phyloP scores from a whole-genome alignment of 2,329 filamentous ascomycete genomes.

The Blastomyces parvus region DNA sequence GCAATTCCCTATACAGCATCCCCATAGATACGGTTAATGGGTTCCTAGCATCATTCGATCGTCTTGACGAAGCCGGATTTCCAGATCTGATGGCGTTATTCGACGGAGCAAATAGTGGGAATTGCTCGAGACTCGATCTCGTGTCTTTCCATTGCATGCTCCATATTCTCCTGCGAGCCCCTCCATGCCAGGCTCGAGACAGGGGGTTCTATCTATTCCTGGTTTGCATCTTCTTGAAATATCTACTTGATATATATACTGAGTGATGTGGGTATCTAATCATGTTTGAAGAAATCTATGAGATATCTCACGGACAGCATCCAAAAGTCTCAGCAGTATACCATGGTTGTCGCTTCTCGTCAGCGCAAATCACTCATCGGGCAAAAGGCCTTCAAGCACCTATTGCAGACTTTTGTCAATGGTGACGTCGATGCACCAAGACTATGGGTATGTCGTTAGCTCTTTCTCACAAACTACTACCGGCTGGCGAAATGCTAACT shows the following conservation, averaged over 20 bases:
- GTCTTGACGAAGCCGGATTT: constrained; percentile 6
- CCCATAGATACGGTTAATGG: constrained; percentile 8
- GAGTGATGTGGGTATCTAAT: neutral
- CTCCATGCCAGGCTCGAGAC: constrained; percentile 13
- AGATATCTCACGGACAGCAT: constrained; percentile 10
- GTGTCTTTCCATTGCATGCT: constrained; percentile 16
- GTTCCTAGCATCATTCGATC: constrained; percentile 9
- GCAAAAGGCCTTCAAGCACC: constrained; percentile 9
- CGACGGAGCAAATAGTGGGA: constrained; percentile 9
- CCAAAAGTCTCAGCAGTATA: constrained; percentile 3
- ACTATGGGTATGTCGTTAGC: constrained; percentile 17
- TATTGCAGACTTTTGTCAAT: constrained; percentile 10
- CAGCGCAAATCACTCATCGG: constrained; percentile 14
- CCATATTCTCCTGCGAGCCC: constrained; percentile 13
- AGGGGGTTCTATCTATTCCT: constrained; percentile 15
- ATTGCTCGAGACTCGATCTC: constrained; percentile 13
- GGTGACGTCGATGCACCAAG: constrained; percentile 8
- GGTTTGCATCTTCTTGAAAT: constrained; percentile 4
- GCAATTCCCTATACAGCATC: constrained; percentile 8
- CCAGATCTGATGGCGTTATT: constrained; percentile 12
- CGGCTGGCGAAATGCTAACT: constrained; percentile 11
- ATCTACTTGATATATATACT: neutral
- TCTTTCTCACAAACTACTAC: neutral
- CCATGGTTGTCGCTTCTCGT: constrained; percentile 5
- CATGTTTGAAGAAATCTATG: constrained; percentile 9